Evolutionary conservation across 192 early-diverging fungal species (phyloP).

Genomic region (Pilaira anomala): DNA sequence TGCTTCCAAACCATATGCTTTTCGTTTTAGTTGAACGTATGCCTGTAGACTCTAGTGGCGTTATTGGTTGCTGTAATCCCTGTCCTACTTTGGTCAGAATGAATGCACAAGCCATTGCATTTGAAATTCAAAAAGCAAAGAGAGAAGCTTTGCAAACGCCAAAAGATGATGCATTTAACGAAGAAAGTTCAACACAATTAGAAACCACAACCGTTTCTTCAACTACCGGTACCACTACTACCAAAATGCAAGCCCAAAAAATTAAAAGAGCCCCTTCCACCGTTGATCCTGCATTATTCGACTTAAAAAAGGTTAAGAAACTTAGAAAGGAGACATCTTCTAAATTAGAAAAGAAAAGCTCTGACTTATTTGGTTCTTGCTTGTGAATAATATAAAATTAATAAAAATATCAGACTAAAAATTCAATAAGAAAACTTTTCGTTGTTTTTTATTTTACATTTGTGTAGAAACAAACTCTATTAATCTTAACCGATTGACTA

Average conservation of each 20-base stretch:
- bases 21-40: conserved; percentile 66
- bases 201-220: not conserved
- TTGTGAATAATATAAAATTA: not conserved
- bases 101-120: conserved; percentile 73
- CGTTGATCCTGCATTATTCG: conserved; percentile 4
- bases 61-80: conserved; percentile 75
- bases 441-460: no score
- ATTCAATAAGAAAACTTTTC: no score
- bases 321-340: not conserved
- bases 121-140: conserved; percentile 44
- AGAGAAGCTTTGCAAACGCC: not conserved
- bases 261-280: not conserved
- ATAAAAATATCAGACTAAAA: no score
- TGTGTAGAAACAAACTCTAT: no score
- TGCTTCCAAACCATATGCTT: conserved; percentile 90
- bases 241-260: not conserved
- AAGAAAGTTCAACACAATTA: not conserved
- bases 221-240: not conserved
- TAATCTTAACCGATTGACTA: no score
- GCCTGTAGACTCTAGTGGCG: conserved; percentile 64
- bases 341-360: conserved; percentile 9
- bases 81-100: conserved; percentile 84
- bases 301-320: conserved; percentile 4
- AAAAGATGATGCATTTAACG: not conserved
- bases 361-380: conserved; percentile 13